Conservation (phyloP, 2,329 filamentous ascomycete genomes). For the Pseudogymnoascus sp. region DNA sequence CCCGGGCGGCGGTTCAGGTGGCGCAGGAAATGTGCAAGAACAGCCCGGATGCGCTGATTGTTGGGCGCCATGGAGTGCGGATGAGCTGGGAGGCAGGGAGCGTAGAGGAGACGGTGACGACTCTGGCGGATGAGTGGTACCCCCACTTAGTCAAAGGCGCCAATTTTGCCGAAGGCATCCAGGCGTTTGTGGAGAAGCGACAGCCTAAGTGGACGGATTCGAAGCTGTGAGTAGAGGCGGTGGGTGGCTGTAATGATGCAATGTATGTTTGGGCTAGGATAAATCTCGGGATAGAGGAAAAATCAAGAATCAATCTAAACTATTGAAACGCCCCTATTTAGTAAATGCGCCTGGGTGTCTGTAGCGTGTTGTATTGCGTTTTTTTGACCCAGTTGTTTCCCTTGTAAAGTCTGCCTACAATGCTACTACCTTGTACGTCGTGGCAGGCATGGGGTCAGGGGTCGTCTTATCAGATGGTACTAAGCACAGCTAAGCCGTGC, state of each 20-base stretch:
- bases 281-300: neutral
- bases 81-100: conserved; percentile 17
- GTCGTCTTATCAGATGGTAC: conserved; percentile 4
- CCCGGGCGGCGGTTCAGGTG: conserved; percentile 42
- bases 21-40: conserved; percentile 18
- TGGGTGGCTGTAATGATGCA: neutral
- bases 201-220: conserved; percentile 56
- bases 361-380: neutral
- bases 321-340: neutral
- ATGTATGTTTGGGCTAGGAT: neutral
- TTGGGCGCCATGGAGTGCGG: conserved; percentile 15
- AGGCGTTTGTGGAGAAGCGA: conserved; percentile 66
- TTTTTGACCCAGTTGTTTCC: neutral
- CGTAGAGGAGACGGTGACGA: conserved; percentile 16
- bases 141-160: conserved; percentile 50
- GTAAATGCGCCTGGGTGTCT: neutral
- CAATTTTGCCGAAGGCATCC: conserved; percentile 64
- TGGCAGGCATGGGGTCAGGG: neutral
- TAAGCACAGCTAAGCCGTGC: neutral
- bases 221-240: conserved; percentile 33
- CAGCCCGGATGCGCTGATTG: conserved; percentile 18
- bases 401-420: neutral
- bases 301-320: conserved; percentile 7
- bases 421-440: neutral
- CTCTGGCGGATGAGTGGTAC: conserved; percentile 47